Evolutionary conservation across 345 rosid species (phyloP), one percentile per base, ranked within the genome.

Genomic region (Aegle marmelos): DNA sequence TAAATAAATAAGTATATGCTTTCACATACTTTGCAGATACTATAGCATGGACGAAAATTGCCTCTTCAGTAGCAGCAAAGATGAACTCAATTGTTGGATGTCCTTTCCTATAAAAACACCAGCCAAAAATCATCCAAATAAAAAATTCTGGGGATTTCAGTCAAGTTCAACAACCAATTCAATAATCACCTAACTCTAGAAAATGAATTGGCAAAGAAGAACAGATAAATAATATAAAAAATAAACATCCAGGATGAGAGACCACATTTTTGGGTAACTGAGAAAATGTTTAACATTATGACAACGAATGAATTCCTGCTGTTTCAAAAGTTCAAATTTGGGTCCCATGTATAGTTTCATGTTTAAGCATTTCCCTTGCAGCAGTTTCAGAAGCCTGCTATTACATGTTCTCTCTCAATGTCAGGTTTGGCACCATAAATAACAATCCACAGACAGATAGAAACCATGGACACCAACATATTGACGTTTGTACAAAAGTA

Each of bases 1-100:
- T 65, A 79, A 70, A 73, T 66, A 68, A 6, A 14, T 41, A 78
- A 76, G 53, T 62, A 67, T 73, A 70, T 64, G 72, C 67, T 66
- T 86, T 79, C 80, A 90, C 98, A 57, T 67, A 93, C 99, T 94
- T 96, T 85, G 99, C 95, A 50, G 97, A 91, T 77, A 94, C 84
- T 78, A 92, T 81, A 71, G 84, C 97, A 87, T 94, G 99, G 74
- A 91, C 94, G 86, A 89, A 93, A 77, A 96, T 88, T 14, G 98
- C 92, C 86, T 96, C 99, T 81, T 91, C 94, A 22, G 97, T 90
- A 45, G 99, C 98, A 86, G 99, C 88, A 89, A 96, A 96, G 78
- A 94, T 82, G 85, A 96, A 92, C 86, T 96, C 99, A 77, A 91
- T 82, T 8, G 92, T 88, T 62, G 93, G 98, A 66, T 86, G 97